phyloP scores from a whole-genome alignment of 1,139 yeast species.

The Yarrowia galli region DNA sequence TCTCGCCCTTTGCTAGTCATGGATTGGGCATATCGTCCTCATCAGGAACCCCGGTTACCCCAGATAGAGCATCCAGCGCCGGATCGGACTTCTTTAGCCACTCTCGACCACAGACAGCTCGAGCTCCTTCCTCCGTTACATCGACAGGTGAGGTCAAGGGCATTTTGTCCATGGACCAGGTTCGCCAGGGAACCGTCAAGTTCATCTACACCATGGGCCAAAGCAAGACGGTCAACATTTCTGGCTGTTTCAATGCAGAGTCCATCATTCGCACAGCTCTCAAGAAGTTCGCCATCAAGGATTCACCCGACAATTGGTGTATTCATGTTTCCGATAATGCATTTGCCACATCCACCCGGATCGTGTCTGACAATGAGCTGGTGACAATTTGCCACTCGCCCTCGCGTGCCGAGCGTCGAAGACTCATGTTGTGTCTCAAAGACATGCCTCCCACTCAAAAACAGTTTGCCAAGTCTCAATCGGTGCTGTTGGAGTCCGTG shows the following conservation, averaged over 20 bases:
- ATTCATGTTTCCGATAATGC: conserved; percentile 56
- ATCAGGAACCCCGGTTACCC: conserved; percentile 9
- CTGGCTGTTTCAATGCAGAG: conserved; percentile 82
- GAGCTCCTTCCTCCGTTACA: background rate
- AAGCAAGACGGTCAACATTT: conserved; percentile 73
- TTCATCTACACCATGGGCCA: conserved; percentile 70
- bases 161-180: conserved; percentile 47
- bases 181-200: conserved; percentile 60
- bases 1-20: conserved; percentile 39
- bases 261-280: conserved; percentile 76
- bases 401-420: conserved; percentile 71
- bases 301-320: conserved; percentile 59
- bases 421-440: conserved; percentile 73
- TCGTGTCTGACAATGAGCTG: conserved; percentile 77
- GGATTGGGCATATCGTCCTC: conserved; percentile 32
- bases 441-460: conserved; percentile 69
- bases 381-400: conserved; percentile 82
- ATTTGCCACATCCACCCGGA: conserved; percentile 54
- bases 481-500: conserved; percentile 46
- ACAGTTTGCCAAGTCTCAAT: conserved; percentile 71
- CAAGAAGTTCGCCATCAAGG: conserved; percentile 61
- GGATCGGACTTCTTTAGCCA: conserved; percentile 9
- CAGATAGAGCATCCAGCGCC: conserved; percentile 5
- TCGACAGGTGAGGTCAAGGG: conserved; percentile 41
- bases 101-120: conserved; percentile 1